Evolutionary conservation across 2,329 filamentous ascomycete species (phyloP), one percentile per base, ranked within the genome.

Genomic region (Claviceps citrina): DNA sequence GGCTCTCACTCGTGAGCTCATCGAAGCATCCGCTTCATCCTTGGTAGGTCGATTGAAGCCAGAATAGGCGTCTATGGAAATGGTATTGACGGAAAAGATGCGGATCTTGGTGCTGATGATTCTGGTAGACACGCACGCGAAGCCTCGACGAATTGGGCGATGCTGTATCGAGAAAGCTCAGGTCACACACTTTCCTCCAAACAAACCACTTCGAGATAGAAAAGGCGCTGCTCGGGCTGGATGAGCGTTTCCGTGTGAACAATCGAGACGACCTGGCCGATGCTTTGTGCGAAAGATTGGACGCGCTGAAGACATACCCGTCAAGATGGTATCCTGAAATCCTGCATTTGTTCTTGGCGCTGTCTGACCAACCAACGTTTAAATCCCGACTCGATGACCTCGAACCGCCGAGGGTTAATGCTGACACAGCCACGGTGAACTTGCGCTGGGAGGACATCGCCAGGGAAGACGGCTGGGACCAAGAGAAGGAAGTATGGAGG

Each of bases 241-340:
- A 87, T 48, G 91, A 96, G 62, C 86, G 89, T 50, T 91, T 95
- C 50, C 73, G 77, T 25, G 70, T 96, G 40, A 70, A 84, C 36
- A 79, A 82, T 52, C 76, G 83, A 45, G 87, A 95, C 50, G 76
- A 75, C 30, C 64, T 95, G 20, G 84, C 85, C 10, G 78, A 87
- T 42, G 76, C 80, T 43, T 60, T 95, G 31, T 63, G 68, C 6
- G 54, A 63, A 38, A 45, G 81, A 27, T 57, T 85, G 12, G 61
- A 70, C 30, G 71, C 77, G 44, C 59, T 94, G 16, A 62, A 69
- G 9, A 53, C 60, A 44, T 38, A 64, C 60, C 27, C 68, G 8
- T 53, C 68, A 32, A 77, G 76, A 58, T 89, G 76, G 71, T 75
- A 76, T 5, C 86, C 87, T 0, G 91, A 96, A 49, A 68, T 83